These are phyloP conservation scores for Barnettozyma wickerhamii DNA, from an alignment of 805 yeast genomes.

Conservation along the genomic window DNA sequence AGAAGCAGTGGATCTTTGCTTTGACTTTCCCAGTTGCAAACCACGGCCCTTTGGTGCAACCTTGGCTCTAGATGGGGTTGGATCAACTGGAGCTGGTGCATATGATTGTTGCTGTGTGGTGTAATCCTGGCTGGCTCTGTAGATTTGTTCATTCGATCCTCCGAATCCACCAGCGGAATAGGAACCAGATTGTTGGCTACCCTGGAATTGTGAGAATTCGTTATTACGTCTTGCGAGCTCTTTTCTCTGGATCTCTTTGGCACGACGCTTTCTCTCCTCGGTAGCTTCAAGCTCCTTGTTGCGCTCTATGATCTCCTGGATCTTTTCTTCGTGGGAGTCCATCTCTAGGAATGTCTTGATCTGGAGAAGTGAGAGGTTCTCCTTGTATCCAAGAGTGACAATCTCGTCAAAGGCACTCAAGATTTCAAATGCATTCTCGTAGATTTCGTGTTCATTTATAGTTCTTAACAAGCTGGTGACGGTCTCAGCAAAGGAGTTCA, in stretches of 20 bases:
- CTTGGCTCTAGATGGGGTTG: conserved; percentile 16
- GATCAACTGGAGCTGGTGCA: conserved; percentile 23
- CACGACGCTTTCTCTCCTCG: conserved; percentile 94
- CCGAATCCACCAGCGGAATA: conserved; percentile 9
- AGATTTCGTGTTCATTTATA: conserved; percentile 78
- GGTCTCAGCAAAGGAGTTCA: conserved; percentile 79
- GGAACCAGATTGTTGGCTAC: conserved; percentile 5
- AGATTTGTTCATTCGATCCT: conserved; percentile 2
- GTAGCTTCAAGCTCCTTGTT: conserved; percentile 96
- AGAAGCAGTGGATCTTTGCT: conserved; percentile 21
- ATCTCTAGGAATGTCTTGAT: conserved; percentile 86
- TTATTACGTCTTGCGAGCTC: conserved; percentile 60
- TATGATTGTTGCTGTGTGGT: conserved; percentile 14
- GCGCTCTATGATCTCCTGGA: conserved; percentile 95
- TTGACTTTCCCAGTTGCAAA: conserved; percentile 64
- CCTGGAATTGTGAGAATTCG: conserved; percentile 5
- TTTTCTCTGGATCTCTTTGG: conserved; percentile 81
- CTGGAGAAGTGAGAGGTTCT: conserved; percentile 76
- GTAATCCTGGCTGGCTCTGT: conserved; percentile 12
- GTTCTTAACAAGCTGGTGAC: conserved; percentile 68
- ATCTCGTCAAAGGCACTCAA: conserved; percentile 93
- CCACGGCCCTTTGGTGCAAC: conserved; percentile 60
- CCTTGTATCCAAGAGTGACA: conserved; percentile 83
- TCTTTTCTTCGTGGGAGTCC: conserved; percentile 98
- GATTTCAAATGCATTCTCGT: conserved; percentile 82